Percentiles rank a stretch among this genome's conserved stretches.
phyloP scores from a whole-genome alignment of 2,329 filamentous ascomycete genomes.

The Dothideomycetes sp. region DNA sequence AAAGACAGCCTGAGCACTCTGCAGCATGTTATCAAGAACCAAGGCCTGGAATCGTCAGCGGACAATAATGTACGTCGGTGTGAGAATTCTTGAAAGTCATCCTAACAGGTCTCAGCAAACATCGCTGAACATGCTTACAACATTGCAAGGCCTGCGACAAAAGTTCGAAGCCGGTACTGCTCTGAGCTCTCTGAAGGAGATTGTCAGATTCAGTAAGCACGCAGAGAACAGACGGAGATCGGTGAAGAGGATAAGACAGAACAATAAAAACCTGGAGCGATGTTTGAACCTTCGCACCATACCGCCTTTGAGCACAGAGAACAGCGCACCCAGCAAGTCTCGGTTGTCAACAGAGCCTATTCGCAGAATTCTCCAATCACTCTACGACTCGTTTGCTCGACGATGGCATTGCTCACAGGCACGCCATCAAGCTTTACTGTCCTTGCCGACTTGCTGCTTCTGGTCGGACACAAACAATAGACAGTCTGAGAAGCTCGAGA shows the following conservation, averaged over 20 bases:
- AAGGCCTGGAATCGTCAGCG: background rate
- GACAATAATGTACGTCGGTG: background rate
- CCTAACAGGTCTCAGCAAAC: background rate
- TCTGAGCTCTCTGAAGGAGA: too few species aligned
- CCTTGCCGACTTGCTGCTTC: background rate
- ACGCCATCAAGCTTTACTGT: background rate
- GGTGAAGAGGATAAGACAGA: background rate
- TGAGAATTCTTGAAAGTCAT: background rate
- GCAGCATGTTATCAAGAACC: background rate
- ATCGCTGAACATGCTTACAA: too few species aligned
- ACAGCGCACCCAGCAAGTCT: background rate
- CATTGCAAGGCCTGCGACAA: too few species aligned
- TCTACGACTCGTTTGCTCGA: background rate
- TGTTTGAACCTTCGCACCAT: background rate
- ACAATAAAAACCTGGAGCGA: background rate
- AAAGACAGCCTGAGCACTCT: background rate
- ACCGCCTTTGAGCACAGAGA: background rate
- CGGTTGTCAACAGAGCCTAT: background rate
- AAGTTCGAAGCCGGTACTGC: too few species aligned
- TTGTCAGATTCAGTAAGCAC: background rate
- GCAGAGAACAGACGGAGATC: background rate
- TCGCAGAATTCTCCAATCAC: background rate
- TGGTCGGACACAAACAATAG: background rate
- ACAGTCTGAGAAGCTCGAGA: background rate
- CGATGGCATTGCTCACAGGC: background rate